Conservation (phyloP, 169 alveolate genomes). For the Babesia divergens region DNA sequence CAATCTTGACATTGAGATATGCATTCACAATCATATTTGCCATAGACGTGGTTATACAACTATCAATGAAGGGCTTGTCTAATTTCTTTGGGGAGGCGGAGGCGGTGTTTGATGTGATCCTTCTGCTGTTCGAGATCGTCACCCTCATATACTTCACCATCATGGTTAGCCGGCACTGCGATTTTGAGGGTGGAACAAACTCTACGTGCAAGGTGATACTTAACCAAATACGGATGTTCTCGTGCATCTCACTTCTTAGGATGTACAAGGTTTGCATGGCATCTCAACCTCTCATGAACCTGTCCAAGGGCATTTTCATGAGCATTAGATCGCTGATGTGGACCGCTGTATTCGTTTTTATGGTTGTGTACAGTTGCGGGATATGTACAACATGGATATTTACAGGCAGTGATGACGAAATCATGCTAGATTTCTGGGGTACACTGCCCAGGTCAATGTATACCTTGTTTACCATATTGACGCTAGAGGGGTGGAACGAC, state of each 20-base stretch:
- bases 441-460: constrained; percentile 66
- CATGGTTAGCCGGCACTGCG: not conserved
- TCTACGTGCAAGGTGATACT: not conserved
- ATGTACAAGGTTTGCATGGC: constrained; percentile 44
- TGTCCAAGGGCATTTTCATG: constrained; percentile 39
- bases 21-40: not conserved
- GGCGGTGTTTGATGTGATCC: not conserved
- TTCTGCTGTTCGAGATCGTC: not conserved
- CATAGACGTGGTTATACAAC: not conserved
- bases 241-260: constrained; percentile 9
- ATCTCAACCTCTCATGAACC: not conserved
- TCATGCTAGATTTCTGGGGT: constrained; percentile 67
- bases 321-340: constrained; percentile 42
- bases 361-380: constrained; percentile 48
- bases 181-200: not conserved
- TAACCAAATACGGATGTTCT: not conserved
- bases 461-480: constrained; percentile 68
- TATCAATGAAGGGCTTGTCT: not conserved
- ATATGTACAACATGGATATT: constrained; percentile 51
- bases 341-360: constrained; percentile 42
- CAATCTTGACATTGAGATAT: not conserved
- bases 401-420: constrained; percentile 60
- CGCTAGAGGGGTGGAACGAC: constrained; percentile 76
- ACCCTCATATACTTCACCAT: not conserved
- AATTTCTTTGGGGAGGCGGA: not conserved